These are phyloP conservation scores for Alternaria ethzedia DNA, from an alignment of 2,329 filamentous ascomycete species.

Conservation along the genomic window DNA sequence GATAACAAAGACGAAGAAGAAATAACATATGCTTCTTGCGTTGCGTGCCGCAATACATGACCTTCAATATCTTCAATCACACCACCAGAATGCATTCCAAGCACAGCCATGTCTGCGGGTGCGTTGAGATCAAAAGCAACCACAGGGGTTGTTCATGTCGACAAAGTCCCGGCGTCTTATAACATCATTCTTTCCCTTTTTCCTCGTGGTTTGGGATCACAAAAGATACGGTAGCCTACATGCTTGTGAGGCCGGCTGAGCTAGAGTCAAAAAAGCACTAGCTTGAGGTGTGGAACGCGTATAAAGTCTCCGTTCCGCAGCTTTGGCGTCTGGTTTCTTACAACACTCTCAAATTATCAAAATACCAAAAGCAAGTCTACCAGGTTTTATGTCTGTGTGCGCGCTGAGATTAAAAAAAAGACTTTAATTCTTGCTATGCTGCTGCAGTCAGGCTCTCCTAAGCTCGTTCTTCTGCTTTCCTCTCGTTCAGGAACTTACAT, in stretches of 20 bases:
- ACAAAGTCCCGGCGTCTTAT: too few relatives aligned
- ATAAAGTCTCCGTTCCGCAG: not conserved
- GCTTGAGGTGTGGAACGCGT: not conserved
- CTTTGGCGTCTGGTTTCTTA: not conserved
- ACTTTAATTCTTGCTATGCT: not conserved
- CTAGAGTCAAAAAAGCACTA: not conserved
- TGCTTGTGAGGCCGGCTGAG: not conserved
- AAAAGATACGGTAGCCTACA: too few relatives aligned
- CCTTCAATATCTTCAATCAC: not conserved
- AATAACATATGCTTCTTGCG: not conserved
- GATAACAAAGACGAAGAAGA: fast-evolving
- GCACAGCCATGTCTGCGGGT: not conserved
- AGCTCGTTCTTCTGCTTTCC: too few relatives aligned
- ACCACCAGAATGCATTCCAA: fast-evolving
- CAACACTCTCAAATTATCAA: not conserved
- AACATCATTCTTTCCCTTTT: too few relatives aligned
- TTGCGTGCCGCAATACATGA: not conserved
- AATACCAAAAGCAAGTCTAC: not conserved
- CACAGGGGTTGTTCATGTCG: too few relatives aligned
- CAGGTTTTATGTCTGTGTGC: not conserved
- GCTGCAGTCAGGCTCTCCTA: not conserved
- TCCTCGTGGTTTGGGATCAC: too few relatives aligned
- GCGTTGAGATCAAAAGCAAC: not conserved
- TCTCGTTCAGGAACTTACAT: not conserved
- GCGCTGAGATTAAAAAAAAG: not conserved